Evolutionary conservation across 208 protist genomes (phyloP), one percentile per base, ranked within the genome.

Genomic region (Wallacemonas sp.): DNA sequence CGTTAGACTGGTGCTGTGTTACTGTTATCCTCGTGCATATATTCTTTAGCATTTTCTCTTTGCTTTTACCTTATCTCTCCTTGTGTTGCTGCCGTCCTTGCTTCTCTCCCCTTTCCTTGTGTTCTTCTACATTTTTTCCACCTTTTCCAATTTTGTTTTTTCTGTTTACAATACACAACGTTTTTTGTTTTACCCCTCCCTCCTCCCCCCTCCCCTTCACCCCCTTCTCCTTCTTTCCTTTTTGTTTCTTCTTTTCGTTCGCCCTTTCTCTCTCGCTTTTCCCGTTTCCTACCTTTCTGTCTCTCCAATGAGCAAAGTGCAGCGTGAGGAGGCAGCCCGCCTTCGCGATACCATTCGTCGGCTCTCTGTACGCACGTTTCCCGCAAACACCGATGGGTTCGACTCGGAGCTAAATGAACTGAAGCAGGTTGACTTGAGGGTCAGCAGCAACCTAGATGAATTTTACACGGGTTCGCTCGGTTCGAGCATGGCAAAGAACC

Each of bases 401-500:
- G 84, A 91, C 62, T 65, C 69, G 4, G 86, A 92, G 64, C 69
- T 92, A 23, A 67, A 57, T 22, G 73, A 82, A 50, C 70, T 92
- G 23, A 67, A 65, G 39, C 54, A 65, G n/a, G 57, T 87, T 12
- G 86, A 92, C 65, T 80, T 81, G 38, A 74, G 73, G n/a, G 72
- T 87, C 22, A 70, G 76, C 28, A 84, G 77, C 61, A 89, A 89
- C 59, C 48, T 84, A 3, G 82, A 89, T 76, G 86, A 92, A 74
- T 92, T 84, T 65, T 87, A 81, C 72, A 89, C 72, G 12, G 77
- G 76, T 14, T 85, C 74, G 22, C 74, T 87, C 1, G 86, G 75
- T 32, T 87, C 86, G 18, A 90, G 74, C 63, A 76, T 86, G 50
- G 59, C 71, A 10, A 93, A 93, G 65, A 93, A 93, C 64, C 87